phyloP scores from a whole-genome alignment of 2,329 filamentous ascomycete genomes.

The Grosmannia clavigera region DNA sequence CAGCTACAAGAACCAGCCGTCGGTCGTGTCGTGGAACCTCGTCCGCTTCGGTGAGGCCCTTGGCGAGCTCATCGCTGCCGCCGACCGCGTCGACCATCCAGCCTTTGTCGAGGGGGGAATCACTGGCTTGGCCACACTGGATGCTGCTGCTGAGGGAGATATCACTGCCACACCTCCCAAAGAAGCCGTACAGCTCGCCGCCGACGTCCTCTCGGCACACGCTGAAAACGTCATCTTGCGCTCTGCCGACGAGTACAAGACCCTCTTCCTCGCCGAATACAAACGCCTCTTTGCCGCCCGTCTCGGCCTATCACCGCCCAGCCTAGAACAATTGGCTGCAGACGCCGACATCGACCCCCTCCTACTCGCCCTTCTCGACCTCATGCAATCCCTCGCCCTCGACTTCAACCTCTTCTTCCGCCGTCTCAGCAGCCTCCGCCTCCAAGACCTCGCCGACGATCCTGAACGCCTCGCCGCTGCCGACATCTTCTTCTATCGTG shows the following conservation, averaged over 20 bases:
- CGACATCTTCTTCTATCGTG: constrained; percentile 65
- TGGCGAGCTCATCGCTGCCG: constrained; percentile 77
- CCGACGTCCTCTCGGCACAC: constrained; percentile 57
- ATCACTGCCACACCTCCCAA: neutral
- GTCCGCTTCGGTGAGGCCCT: constrained; percentile 81
- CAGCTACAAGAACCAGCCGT: constrained; percentile 86
- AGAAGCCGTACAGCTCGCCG: constrained; percentile 49
- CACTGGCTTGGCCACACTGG: constrained; percentile 11
- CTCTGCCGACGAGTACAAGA: constrained; percentile 76
- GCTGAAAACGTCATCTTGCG: constrained; percentile 76
- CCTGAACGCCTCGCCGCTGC: constrained; percentile 53
- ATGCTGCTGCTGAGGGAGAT: neutral
- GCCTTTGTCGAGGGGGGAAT: constrained; percentile 64
- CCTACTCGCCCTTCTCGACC: constrained; percentile 73
- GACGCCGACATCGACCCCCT: constrained; percentile 65
- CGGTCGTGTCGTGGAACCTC: constrained; percentile 97
- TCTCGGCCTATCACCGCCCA: constrained; percentile 46
- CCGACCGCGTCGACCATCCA: constrained; percentile 55
- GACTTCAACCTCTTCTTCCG: constrained; percentile 96
- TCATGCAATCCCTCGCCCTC: constrained; percentile 66
- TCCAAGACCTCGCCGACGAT: constrained; percentile 52
- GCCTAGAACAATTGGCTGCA: neutral
- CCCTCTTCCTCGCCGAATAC: constrained; percentile 81
- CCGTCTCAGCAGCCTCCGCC: constrained; percentile 51
- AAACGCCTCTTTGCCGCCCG: constrained; percentile 70